Evolutionary conservation across 169 alveolate species (phyloP).

Genomic region (Perkinsus marinus): DNA sequence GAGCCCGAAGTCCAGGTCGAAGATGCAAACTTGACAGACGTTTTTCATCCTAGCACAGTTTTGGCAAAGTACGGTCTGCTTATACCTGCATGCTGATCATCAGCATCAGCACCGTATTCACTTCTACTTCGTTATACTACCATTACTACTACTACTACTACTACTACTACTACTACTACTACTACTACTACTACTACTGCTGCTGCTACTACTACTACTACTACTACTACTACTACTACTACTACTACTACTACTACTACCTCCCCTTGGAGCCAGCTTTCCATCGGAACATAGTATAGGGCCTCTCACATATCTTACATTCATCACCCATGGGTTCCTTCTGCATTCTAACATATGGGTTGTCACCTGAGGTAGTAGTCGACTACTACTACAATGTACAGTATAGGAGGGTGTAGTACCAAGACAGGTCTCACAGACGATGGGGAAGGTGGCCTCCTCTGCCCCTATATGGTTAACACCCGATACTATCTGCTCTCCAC

Average conservation of each 20-base stretch:
- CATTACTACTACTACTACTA: no score
- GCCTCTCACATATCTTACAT: slow-evolving; percentile 91
- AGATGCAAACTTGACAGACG: slow-evolving; percentile 93
- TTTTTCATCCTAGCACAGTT: slow-evolving; percentile 93
- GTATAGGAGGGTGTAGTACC: background rate
- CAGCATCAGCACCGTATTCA: background rate
- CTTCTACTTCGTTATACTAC: no score
- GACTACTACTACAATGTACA: background rate
- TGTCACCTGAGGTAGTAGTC: slow-evolving; percentile 61
- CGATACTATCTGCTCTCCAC: slow-evolving; percentile 54
- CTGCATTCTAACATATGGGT: slow-evolving; percentile 89
- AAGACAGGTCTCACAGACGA: slow-evolving; percentile 89
- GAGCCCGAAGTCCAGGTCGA: slow-evolving; percentile 90
- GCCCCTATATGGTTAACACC: slow-evolving; percentile 43
- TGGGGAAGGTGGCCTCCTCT: slow-evolving; percentile 90
- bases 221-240: no score
- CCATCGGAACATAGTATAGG: slow-evolving; percentile 93
- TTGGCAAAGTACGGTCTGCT: slow-evolving; percentile 89
- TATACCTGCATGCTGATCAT: slow-evolving; percentile 44
- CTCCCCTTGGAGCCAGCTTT: slow-evolving; percentile 82
- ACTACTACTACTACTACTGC: no score
- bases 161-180: no score
- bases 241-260: slow-evolving; percentile 14
- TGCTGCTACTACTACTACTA: slow-evolving; percentile 42
- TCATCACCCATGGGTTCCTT: slow-evolving; percentile 82